A percentile compares a stretch with the other conserved stretches of the same genome.
Evolutionary conservation across 805 yeast species (phyloP).

Genomic region (Candida corydali): DNA sequence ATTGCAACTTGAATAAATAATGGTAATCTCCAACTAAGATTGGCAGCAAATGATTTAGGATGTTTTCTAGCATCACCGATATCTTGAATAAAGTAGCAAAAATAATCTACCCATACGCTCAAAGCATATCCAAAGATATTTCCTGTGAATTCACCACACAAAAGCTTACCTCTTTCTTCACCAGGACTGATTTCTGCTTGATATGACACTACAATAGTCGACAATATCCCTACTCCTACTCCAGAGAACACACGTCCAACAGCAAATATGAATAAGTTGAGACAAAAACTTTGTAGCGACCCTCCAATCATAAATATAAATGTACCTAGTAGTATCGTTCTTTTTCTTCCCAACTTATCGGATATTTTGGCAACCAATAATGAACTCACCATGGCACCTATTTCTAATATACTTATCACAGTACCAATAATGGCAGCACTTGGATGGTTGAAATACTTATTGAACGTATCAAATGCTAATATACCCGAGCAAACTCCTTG

Average conservation of each 20-base stretch:
- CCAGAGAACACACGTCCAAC: conserved; percentile 77
- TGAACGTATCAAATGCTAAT: conserved; percentile 68
- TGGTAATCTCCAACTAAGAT: conserved; percentile 73
- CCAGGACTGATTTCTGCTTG: conserved; percentile 88
- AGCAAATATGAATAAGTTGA: conserved; percentile 53
- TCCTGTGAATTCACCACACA: conserved; percentile 82
- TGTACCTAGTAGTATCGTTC: conserved; percentile 79
- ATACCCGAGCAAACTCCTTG: conserved; percentile 90
- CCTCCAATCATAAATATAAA: conserved; percentile 78
- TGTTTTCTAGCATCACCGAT: conserved; percentile 38
- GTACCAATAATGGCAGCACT: conserved; percentile 73
- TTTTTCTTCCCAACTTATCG: conserved; percentile 74
- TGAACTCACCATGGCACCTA: conserved; percentile 82
- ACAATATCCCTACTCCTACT: conserved; percentile 56
- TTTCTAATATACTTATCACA: conserved; percentile 82
- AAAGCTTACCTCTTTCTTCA: conserved; percentile 77
- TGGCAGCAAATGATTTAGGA: conserved; percentile 34
- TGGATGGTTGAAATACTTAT: conserved; percentile 68
- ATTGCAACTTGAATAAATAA: conserved; percentile 70
- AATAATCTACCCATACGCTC: conserved; percentile 85
- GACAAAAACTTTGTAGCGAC: conserved; percentile 59
- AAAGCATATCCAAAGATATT: conserved; percentile 77
- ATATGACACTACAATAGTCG: conserved; percentile 82
- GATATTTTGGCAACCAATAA: conserved; percentile 73
- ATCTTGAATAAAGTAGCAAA: conserved; percentile 60